Percentiles rank a stretch among this genome's conserved stretches.
Conservation (phyloP, 2,329 filamentous ascomycete species). For the Colletotrichum costaricense region DNA sequence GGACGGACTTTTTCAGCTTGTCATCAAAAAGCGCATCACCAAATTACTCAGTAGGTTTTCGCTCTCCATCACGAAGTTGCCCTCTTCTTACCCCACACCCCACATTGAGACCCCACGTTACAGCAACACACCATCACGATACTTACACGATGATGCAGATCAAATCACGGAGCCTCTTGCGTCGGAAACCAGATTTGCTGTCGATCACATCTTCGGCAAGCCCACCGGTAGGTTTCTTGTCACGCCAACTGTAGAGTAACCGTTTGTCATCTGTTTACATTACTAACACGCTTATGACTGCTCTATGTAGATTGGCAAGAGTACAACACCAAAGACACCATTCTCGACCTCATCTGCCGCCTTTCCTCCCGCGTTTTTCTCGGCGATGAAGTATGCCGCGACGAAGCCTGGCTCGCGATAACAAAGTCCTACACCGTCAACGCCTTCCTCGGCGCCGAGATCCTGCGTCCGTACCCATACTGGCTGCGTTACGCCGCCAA, state of each 20-base stretch:
- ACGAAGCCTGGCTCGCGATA: slow-evolving; percentile 59
- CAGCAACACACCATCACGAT: not conserved
- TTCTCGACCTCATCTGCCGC: slow-evolving; percentile 54
- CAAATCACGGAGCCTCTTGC: slow-evolving; percentile 32
- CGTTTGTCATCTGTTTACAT: too few relatives aligned
- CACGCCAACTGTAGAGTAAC: not conserved
- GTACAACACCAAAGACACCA: slow-evolving; percentile 3
- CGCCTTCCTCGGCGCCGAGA: slow-evolving; percentile 12
- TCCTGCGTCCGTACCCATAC: slow-evolving; percentile 1
- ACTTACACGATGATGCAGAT: not conserved
- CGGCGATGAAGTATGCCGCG: slow-evolving; percentile 55
- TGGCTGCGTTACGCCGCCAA: not conserved
- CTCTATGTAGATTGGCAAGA: slow-evolving; percentile 27
- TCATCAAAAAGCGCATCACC: slow-evolving; percentile 37
- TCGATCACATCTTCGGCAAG: slow-evolving; percentile 14
- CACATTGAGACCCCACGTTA: not conserved
- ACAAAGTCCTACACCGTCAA: slow-evolving; percentile 44
- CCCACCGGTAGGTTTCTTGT: not conserved
- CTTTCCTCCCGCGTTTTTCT: slow-evolving; percentile 62
- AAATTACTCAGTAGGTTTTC: slow-evolving; percentile 34
- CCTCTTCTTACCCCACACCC: slow-evolving; percentile 3
- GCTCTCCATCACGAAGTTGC: not conserved
- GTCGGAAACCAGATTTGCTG: slow-evolving; percentile 14
- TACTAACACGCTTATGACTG: not conserved
- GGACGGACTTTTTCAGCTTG: slow-evolving; percentile 27